Evolutionary conservation across 352 stramenopile genomes (phyloP), one percentile per base, ranked within the genome.

Genomic region (Globisporangium middletonii): DNA sequence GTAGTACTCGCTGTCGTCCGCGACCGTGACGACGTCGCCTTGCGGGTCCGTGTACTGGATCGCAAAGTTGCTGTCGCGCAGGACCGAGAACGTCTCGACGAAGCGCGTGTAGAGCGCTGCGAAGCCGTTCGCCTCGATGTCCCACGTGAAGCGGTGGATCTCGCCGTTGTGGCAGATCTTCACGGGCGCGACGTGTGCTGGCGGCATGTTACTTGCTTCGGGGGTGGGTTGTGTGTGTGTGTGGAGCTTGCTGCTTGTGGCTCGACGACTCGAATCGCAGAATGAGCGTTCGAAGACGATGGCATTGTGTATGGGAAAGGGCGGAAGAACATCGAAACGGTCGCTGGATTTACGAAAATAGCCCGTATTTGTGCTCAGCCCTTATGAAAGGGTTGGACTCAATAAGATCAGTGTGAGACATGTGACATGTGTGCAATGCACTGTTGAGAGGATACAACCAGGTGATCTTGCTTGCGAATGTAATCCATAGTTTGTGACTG

Each of bases 151-250:
- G 64, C 84, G 82, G 68, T 92, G 82, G 56, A 94, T 86, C 67
- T 94, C 84, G 53, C 84, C 82, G 63, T 88, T 89, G 80, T 84
- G 75, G 60, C 67, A 78, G 57, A 94, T 73, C 77, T 94, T 94
- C 26, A 94, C 64, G 7, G 82, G 73, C 47, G 77, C 86, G 54
- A 85, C 30, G 62, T 70, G 67, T 83, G 47, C 1, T 69, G 41
- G 37, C 60, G 50, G 19, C 27, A 26, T 63, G 37, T 19, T 73
- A 16, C 23, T 23, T 23, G 23, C 23, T 27, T 38, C 33, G 3
- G 19, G 52, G 48, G 44, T 54, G 43, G 18, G 44, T 59, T 64
- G 35, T 26, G 11, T 46, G 9, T 27, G 5, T 23, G 26, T 35
- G n/a, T 53, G 41, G 19, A 2, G 12, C 33, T 27, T 43, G 19